These are phyloP conservation scores for Arthrobotrys entomopaga DNA, from an alignment of 2,329 filamentous ascomycete species.

Conservation along the genomic window DNA sequence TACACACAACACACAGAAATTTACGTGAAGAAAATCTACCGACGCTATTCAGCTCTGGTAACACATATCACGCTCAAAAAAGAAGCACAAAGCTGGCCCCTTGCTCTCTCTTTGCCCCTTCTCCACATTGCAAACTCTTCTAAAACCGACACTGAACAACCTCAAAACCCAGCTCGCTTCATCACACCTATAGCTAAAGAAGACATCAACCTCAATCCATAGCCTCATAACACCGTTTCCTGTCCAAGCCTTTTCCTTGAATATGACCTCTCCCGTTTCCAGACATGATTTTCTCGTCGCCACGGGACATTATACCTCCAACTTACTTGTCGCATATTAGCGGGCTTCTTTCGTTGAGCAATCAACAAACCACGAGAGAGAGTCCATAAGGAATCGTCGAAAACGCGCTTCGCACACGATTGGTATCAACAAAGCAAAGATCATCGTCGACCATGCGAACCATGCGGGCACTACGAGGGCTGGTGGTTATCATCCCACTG, in stretches of 20 bases:
- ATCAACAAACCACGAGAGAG: constrained; percentile 26
- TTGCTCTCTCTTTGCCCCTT: background rate
- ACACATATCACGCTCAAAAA: constrained; percentile 1
- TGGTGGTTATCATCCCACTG: constrained; percentile 20
- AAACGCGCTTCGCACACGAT: constrained; percentile 10
- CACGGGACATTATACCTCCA: constrained; percentile 27
- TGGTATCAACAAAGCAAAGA: constrained; percentile 3
- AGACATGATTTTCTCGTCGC: constrained; percentile 10
- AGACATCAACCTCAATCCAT: constrained; percentile 40
- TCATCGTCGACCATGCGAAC: constrained; percentile 25
- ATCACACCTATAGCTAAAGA: constrained; percentile 17
- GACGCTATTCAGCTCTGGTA: background rate
- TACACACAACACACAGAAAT: background rate
- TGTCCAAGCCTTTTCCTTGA: constrained; percentile 1
- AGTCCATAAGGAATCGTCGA: background rate
- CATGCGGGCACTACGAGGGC: constrained; percentile 26
- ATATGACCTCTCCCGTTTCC: constrained; percentile 13
- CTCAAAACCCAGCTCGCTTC: constrained; percentile 24
- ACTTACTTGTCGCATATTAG: constrained; percentile 23
- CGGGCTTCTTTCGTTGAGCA: background rate
- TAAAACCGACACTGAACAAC: constrained; percentile 1
- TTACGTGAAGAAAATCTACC: background rate
- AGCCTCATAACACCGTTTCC: constrained; percentile 46
- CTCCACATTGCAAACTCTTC: background rate
- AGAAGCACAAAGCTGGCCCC: background rate